Conservation (phyloP, 2,329 filamentous ascomycete genomes). For the Penicillium olsonii region DNA sequence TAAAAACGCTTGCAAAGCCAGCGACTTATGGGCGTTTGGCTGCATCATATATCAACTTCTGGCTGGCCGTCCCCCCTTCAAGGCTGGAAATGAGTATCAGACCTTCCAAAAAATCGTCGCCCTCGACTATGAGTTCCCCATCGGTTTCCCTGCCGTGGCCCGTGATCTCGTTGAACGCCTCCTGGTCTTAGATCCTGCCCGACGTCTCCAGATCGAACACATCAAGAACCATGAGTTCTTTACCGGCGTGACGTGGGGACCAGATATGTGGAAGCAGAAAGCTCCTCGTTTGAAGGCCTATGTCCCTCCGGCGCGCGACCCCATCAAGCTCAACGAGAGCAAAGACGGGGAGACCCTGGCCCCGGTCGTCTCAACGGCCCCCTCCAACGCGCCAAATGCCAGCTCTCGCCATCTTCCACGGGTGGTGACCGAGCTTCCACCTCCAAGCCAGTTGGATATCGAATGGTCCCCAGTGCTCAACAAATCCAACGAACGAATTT, state of each 20-base stretch:
- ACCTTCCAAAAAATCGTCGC: conserved; percentile 98
- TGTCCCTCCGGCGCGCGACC: conserved; percentile 72
- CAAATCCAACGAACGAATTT: conserved; percentile 84
- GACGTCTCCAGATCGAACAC: conserved; percentile 86
- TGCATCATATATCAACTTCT: conserved; percentile 97
- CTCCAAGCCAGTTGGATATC: conserved; percentile 95
- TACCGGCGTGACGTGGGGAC: conserved; percentile 80
- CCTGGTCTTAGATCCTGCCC: conserved; percentile 82
- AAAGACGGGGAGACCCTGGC: conserved; percentile 43
- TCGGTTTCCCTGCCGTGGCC: conserved; percentile 81
- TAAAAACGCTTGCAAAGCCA: conserved; percentile 96
- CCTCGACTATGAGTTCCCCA: conserved; percentile 89
- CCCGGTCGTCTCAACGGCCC: conserved; percentile 43
- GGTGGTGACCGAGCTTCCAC: conserved; percentile 91
- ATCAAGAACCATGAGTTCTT: conserved; percentile 98
- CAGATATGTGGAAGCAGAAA: conserved; percentile 82
- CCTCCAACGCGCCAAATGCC: conserved; percentile 44
- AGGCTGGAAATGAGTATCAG: conserved; percentile 90
- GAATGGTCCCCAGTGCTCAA: conserved; percentile 98
- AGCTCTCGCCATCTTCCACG: conserved; percentile 66
- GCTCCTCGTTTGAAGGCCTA: conserved; percentile 85
- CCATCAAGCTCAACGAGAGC: conserved; percentile 71
- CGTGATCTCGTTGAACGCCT: conserved; percentile 88
- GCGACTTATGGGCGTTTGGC: conserved; percentile 96
- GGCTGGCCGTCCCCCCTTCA: conserved; percentile 95